Conservation (phyloP, 805 yeast genomes). For the Nakazawaea siamensis region DNA sequence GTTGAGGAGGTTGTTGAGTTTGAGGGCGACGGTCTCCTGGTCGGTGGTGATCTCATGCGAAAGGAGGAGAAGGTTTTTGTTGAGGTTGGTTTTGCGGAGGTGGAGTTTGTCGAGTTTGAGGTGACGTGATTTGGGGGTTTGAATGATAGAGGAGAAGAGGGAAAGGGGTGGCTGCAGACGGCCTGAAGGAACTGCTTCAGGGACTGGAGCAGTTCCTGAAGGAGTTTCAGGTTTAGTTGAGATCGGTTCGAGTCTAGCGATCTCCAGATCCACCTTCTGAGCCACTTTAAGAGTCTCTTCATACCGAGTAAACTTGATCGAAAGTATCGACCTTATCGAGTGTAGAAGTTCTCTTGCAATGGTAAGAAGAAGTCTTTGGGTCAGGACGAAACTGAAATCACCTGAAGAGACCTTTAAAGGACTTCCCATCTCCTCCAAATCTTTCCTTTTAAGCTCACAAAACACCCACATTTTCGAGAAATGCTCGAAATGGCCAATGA, state of each 20-base stretch:
- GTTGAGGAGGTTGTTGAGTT: constrained; percentile 48
- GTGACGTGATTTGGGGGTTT: constrained; percentile 7
- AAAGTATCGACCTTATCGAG: background rate
- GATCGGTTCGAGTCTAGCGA: constrained; percentile 1
- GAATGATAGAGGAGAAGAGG: constrained; percentile 8
- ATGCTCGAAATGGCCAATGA: constrained; percentile 21
- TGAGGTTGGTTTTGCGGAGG: constrained; percentile 16
- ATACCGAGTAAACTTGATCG: background rate
- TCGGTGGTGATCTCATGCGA: too few species aligned
- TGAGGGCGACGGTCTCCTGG: constrained; percentile 61
- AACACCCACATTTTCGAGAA: constrained; percentile 30
- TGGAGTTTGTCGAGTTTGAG: constrained; percentile 5
- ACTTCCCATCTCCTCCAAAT: constrained; percentile 15
- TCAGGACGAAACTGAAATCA: background rate
- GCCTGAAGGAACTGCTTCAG: too few species aligned
- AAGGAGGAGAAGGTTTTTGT: too few species aligned
- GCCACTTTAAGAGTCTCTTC: background rate
- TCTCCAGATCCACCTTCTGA: constrained; percentile 1
- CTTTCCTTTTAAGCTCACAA: constrained; percentile 25
- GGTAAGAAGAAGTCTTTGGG: too few species aligned
- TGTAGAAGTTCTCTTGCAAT: background rate
- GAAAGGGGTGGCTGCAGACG: too few species aligned
- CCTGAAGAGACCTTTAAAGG: background rate
- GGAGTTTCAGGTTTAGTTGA: too few species aligned
- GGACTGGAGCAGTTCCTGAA: too few species aligned